Percentiles rank a stretch among this genome's conserved stretches.
phyloP scores from a whole-genome alignment of 2,329 filamentous ascomycete genomes.

The Scleromitrula shiraiana region DNA sequence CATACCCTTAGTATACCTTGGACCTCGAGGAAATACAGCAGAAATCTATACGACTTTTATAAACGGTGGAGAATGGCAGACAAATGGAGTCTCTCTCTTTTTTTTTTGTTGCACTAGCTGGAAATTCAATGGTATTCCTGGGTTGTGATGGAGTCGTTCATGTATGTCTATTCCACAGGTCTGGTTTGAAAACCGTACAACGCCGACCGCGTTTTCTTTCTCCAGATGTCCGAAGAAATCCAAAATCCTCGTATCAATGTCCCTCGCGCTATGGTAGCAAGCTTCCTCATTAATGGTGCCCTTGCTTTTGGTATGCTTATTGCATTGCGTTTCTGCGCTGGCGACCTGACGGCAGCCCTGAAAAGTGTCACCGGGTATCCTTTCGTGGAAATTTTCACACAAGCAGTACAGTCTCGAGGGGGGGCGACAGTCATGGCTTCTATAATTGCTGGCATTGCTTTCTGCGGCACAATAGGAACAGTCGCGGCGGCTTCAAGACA shows the following conservation, averaged over 20 bases:
- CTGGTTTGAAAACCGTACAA: neutral
- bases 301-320: slow-evolving; percentile 49
- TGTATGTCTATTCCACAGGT: neutral
- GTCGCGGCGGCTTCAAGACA: slow-evolving; percentile 35
- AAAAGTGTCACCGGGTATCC: slow-evolving; percentile 43
- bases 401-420: slow-evolving; percentile 33
- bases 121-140: slow-evolving; percentile 13
- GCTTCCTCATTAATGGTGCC: slow-evolving; percentile 41
- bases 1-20: slow-evolving; percentile 30
- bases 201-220: no score
- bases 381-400: slow-evolving; percentile 47
- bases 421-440: slow-evolving; percentile 29
- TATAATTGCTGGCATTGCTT: slow-evolving; percentile 26
- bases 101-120: slow-evolving; percentile 36
- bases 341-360: slow-evolving; percentile 33
- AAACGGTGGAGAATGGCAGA: slow-evolving; percentile 37
- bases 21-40: slow-evolving; percentile 23
- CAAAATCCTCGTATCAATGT: slow-evolving; percentile 41
- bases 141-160: slow-evolving; percentile 20
- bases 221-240: slow-evolving; percentile 41
- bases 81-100: slow-evolving; percentile 36
- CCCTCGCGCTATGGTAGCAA: slow-evolving; percentile 42
- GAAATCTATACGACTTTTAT: slow-evolving; percentile 36
- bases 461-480: slow-evolving; percentile 31
- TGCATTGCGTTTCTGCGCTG: slow-evolving; percentile 41